Base-by-base conservation (phyloP, 2,329 filamentous ascomycete genomes). In the Calonectria naviculata region DNA sequence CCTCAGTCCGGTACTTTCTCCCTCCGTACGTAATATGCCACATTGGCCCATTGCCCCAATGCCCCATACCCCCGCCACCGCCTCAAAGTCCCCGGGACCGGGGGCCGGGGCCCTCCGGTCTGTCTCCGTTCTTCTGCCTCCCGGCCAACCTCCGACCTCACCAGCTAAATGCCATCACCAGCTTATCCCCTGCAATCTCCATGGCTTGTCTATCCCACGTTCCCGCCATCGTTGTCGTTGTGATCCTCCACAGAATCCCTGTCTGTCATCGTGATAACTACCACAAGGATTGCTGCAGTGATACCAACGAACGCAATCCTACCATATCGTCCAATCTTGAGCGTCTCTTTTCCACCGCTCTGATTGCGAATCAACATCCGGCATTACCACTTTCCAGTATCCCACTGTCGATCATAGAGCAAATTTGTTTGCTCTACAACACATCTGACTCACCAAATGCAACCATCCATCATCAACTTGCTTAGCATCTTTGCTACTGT, bases 331-430 rank as follows among this genome's bases (percentile, higher is more conserved):
- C 49, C 79, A 68, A 24, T 77, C 65, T 38, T 67, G 76, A 19
- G 71, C 72, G 29, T 77, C 74, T 42, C 77, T 72, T 65, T 73
- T 66, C 81, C 84, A 83, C 65, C 83, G 78, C 36, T 80, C 76
- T 31, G 85, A 86, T 3, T 78, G 73, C 9, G 74, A 72, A 74
- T 85, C 68, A 87, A 84, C 15, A 85, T 83, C 2, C 2, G 84
- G 85, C 60, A 75, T 75, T 19, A 86, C 80, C 15, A 82, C 70
- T 46, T 66, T 69, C 83, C 79, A 85, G 75, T 85, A 86, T 31
- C 80, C 49, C n/a, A 36, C 65, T 31, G 80, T 42, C 38, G 80
- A 31, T 46, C 73, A 71, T 19, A 67, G 64, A 34, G 24, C 41
- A 34, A 71, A 67, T 28, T 13, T 36, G 26, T 54, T 66, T 9